These are phyloP conservation scores for Leonotis leonurus DNA, from an alignment of 257 asterid genomes.

Conservation along the genomic window DNA sequence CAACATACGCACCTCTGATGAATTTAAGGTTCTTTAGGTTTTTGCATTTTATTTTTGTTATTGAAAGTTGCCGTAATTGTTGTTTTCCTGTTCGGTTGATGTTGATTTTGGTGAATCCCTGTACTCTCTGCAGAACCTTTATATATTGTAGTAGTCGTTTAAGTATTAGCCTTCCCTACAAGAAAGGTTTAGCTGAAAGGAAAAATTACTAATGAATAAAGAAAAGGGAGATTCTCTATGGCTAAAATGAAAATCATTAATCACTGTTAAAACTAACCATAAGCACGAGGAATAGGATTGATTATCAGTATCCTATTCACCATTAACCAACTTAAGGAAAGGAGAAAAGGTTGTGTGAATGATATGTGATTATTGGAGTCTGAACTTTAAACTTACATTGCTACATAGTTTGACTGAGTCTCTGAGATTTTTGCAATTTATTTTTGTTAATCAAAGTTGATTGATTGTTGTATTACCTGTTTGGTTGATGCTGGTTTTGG, in stretches of 20 bases:
- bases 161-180: background rate
- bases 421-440: too few relatives aligned
- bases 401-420: background rate
- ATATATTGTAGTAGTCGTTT: background rate
- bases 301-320: too few relatives aligned
- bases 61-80: background rate
- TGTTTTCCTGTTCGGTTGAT: background rate
- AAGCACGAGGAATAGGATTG: too few relatives aligned
- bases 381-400: too few relatives aligned
- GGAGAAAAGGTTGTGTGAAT: background rate
- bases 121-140: background rate
- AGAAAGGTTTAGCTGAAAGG: background rate
- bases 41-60: background rate
- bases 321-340: background rate
- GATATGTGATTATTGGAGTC: too few relatives aligned
- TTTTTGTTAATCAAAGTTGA: too few relatives aligned
- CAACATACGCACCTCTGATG: background rate
- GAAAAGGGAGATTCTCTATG: background rate
- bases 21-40: background rate
- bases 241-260: background rate
- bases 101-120: background rate
- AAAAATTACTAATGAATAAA: background rate
- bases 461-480: too few relatives aligned
- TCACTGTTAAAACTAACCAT: too few relatives aligned
- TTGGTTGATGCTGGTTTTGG: too few relatives aligned